Percentiles rank a stretch among this genome's conserved stretches.
Conservation (phyloP, 768 basidiomycete species). For the Podaxis sp. region DNA sequence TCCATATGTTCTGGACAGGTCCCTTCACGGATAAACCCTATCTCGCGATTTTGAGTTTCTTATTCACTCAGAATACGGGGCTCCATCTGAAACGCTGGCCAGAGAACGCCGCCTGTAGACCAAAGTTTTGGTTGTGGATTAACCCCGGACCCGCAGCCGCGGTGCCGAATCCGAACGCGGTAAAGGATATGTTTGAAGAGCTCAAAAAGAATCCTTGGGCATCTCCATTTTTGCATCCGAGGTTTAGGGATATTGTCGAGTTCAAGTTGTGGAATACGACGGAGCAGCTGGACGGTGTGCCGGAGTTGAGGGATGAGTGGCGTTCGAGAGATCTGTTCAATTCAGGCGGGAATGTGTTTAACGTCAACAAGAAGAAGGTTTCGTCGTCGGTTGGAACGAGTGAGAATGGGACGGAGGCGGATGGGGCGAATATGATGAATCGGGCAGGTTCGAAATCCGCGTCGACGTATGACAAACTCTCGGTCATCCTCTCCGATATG, state of each 20-base stretch:
- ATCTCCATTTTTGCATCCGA: constrained; percentile 88
- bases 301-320: constrained; percentile 92
- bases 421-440: constrained; percentile 47
- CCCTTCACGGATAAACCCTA: constrained; percentile 99
- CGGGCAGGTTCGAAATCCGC: constrained; percentile 87
- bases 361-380: constrained; percentile 32
- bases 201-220: constrained; percentile 91
- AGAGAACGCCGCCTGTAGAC: constrained; percentile 66
- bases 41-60: constrained; percentile 89
- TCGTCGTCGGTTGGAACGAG: constrained; percentile 25
- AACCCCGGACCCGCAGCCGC: constrained; percentile 96
- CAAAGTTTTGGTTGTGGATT: constrained; percentile 98
- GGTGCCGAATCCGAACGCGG: constrained; percentile 80
- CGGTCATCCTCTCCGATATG: constrained; percentile 95
- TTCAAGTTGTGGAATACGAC: constrained; percentile 99
- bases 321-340: constrained; percentile 83
- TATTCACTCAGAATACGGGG: constrained; percentile 93
- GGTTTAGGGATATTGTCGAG: constrained; percentile 89
- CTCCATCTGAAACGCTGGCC: constrained; percentile 61
- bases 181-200: constrained; percentile 78
- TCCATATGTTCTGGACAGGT: constrained; percentile 99
- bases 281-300: constrained; percentile 89
- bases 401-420: constrained; percentile 16
- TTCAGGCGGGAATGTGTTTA: constrained; percentile 76
- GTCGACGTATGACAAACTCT: constrained; percentile 83